Evolutionary conservation across 345 rosid genomes (phyloP).

Genomic region (Syzygium oleosum): DNA sequence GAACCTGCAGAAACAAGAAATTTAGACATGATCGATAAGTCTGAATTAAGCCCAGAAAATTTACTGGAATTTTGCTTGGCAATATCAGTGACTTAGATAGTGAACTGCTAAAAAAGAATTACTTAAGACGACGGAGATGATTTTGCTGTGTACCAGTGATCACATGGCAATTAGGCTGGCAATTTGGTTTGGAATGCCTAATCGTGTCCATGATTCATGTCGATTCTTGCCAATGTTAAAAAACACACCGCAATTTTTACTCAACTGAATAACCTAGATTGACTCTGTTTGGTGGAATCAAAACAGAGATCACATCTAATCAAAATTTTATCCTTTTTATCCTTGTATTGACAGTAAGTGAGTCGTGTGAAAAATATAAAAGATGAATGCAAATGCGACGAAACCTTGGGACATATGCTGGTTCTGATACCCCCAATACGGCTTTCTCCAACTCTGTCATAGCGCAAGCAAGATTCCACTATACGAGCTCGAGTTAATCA

Average conservation of each 20-base stretch:
- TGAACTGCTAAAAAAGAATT: not conserved
- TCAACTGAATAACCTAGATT: not conserved
- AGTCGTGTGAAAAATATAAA: accelerated
- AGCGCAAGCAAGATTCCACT: too few relatives aligned
- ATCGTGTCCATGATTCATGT: not conserved
- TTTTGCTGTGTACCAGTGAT: not conserved
- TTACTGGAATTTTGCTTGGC: not conserved
- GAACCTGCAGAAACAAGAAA: not conserved
- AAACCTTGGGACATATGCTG: not conserved
- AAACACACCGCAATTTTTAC: not conserved
- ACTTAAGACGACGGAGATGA: not conserved
- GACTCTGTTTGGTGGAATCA: not conserved
- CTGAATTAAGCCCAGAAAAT: not conserved
- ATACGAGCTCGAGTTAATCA: too few relatives aligned
- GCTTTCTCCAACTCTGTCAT: too few relatives aligned
- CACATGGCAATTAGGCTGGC: not conserved
- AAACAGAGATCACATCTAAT: not conserved
- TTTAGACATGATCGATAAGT: not conserved
- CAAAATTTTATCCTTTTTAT: not conserved
- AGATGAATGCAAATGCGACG: not conserved
- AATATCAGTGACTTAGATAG: not conserved
- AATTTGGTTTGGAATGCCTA: not conserved
- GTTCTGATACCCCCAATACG: too few relatives aligned
- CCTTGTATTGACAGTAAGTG: not conserved
- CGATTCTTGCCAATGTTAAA: not conserved